Percentiles rank a stretch among this genome's conserved stretches.
phyloP scores from a whole-genome alignment of 768 basidiomycete genomes.

The Phylloporus scabripes region DNA sequence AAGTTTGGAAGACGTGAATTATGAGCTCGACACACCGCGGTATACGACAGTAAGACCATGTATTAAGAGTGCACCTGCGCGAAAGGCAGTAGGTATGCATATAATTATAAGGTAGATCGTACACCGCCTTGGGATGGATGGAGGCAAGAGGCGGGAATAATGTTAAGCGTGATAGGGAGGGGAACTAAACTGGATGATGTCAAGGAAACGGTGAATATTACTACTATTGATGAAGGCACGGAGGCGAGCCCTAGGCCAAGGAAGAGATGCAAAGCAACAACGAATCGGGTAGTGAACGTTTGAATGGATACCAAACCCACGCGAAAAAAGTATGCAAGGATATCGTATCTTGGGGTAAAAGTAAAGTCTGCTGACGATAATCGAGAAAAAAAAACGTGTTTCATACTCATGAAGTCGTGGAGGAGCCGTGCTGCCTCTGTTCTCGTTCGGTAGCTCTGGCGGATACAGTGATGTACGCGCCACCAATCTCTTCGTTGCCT shows the following conservation, averaged over 20 bases:
- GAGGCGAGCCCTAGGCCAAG: conserved; percentile 14
- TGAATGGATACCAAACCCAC: conserved; percentile 22
- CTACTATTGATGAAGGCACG: conserved; percentile 27
- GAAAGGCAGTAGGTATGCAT: conserved; percentile 30
- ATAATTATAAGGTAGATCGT: conserved; percentile 33
- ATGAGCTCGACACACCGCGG: conserved; percentile 5
- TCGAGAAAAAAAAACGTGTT: conserved; percentile 10
- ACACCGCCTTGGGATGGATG: conserved; percentile 25
- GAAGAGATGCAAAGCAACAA: conserved; percentile 19
- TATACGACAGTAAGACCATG: conserved; percentile 19
- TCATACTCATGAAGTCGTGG: conserved; percentile 26
- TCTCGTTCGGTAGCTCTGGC: conserved; percentile 72
- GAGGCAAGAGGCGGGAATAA: conserved; percentile 17
- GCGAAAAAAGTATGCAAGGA: conserved; percentile 20
- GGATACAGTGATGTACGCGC: conserved; percentile 83
- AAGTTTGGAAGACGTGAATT: neutral
- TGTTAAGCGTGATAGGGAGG: conserved; percentile 24
- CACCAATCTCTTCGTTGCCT: conserved; percentile 64
- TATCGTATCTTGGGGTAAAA: conserved; percentile 27
- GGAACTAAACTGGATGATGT: conserved; percentile 27
- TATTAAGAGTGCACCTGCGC: conserved; percentile 30
- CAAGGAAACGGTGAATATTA: conserved; percentile 27
- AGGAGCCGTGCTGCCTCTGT: conserved; percentile 25
- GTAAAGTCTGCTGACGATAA: conserved; percentile 21
- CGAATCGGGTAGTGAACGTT: conserved; percentile 12